Conservation (phyloP, 352 stramenopile genomes). For the Pythium utonaiense region DNA sequence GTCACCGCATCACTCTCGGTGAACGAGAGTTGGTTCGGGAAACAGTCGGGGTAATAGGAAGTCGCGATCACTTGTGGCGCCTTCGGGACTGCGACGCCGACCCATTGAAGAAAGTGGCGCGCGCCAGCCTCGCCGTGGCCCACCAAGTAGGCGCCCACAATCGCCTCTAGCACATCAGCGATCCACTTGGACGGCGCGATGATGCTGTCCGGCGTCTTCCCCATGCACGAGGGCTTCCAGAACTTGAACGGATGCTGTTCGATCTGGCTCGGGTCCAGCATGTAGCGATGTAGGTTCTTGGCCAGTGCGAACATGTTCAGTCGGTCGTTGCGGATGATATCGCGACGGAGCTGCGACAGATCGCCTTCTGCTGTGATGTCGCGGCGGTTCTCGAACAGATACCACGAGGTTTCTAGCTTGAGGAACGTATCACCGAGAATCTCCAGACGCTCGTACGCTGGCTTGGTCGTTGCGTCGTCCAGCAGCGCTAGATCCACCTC, state of each 20-base stretch:
- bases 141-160: slow-evolving; percentile 76
- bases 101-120: slow-evolving; percentile 74
- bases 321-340: slow-evolving; percentile 86
- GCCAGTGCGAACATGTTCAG: slow-evolving; percentile 70
- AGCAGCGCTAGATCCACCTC: slow-evolving; percentile 74
- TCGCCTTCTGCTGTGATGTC: slow-evolving; percentile 73
- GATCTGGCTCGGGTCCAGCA: slow-evolving; percentile 71
- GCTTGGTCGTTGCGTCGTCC: slow-evolving; percentile 81
- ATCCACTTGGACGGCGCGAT: slow-evolving; percentile 83
- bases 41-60: slow-evolving; percentile 66
- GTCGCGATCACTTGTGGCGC: slow-evolving; percentile 37
- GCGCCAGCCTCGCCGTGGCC: slow-evolving; percentile 66
- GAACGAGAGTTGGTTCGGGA: slow-evolving; percentile 48
- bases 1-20: slow-evolving; percentile 26
- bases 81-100: slow-evolving; percentile 60
- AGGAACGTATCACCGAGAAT: slow-evolving; percentile 83
- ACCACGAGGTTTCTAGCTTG: slow-evolving; percentile 86
- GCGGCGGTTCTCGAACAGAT: slow-evolving; percentile 68
- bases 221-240: slow-evolving; percentile 89
- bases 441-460: slow-evolving; percentile 77
- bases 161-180: slow-evolving; percentile 78
- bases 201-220: slow-evolving; percentile 64
- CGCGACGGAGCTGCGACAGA: slow-evolving; percentile 66
- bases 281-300: slow-evolving; percentile 66
- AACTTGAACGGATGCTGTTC: slow-evolving; percentile 81